These are phyloP conservation scores for Nemania sp. DNA, from an alignment of 2,329 filamentous ascomycete species.

Conservation along the genomic window DNA sequence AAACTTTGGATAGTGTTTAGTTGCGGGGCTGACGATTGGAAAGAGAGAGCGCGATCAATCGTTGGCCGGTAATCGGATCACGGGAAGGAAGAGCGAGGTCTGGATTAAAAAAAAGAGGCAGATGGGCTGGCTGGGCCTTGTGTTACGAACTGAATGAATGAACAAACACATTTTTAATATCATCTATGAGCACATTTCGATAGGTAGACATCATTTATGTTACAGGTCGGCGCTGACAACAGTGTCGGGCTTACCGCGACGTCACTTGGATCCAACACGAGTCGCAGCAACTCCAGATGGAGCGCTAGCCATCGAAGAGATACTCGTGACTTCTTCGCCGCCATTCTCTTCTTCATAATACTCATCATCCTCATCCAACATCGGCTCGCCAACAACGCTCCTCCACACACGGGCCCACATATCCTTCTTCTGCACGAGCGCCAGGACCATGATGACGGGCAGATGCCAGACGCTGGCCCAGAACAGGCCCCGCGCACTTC, in stretches of 20 bases:
- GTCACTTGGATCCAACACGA: neutral
- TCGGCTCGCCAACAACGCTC: constrained; percentile 61
- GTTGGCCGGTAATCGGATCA: constrained; percentile 19
- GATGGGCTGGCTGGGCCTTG: constrained; percentile 3
- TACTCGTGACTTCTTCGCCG: constrained; percentile 48
- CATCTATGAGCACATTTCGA: neutral
- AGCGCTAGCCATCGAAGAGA: constrained; percentile 6
- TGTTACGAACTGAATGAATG: constrained; percentile 8
- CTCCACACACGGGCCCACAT: constrained; percentile 84
- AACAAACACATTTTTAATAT: constrained; percentile 9
- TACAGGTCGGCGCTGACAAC: constrained; percentile 12
- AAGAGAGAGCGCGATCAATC: no score
- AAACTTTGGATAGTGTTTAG: constrained; percentile 26
- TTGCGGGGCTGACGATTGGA: constrained; percentile 7
- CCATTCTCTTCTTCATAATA: constrained; percentile 58
- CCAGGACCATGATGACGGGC: constrained; percentile 84
- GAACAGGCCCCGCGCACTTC: constrained; percentile 82
- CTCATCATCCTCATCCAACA: constrained; percentile 62
- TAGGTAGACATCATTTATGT: constrained; percentile 19
- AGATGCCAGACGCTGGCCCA: constrained; percentile 99
- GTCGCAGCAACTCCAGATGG: neutral
- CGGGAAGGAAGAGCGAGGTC: neutral
- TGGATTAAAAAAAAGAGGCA: neutral
- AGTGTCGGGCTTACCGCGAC: neutral
- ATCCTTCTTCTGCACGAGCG: constrained; percentile 90